Evolutionary conservation across 345 rosid genomes (phyloP), one percentile per base, ranked within the genome.

Genomic region (Euphorbia pulcherrima): DNA sequence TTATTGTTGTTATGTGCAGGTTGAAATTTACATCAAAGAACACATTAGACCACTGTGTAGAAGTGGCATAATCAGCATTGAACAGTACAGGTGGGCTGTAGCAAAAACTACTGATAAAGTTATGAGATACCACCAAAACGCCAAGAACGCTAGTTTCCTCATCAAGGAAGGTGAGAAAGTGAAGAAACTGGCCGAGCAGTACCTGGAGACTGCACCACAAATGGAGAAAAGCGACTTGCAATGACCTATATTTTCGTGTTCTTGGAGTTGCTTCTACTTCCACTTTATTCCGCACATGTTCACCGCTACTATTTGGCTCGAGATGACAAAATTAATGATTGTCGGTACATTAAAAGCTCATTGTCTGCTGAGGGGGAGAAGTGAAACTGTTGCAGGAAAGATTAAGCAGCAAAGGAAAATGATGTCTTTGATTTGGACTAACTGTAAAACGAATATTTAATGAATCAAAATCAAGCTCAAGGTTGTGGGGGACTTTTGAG

Each of bases 161-260:
- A 86, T 94, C 66, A 92, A 88, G 86, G 99, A 92, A 84, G 99
- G 93, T 30, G 99, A 92, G 78, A 92, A 90, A 81, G 97, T 92
- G 71, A 94, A 92, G 86, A 92, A 87, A 77, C 97, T 92, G 5
- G 96, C 99, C 0, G 95, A 91, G 81, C 95, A 94, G 74, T 94
- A 94, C 23, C 83, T 85, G 7, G 96, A 94, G 77, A 75, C 97
- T 24, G 86, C 96, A 10, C 93, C 82, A 66, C 80, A 82, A 62
- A 83, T 84, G 84, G 85, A 72, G 61, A 89, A 83, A 61, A 29
- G 52, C 17, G 79, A 82, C 59, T 62, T 69, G 7, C 16, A 4
- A 28, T 64, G 72, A 75, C 41, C 28, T 12, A 8, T n/a, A 11
- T 46, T 24, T n/a, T 30, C 11, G 51, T n/a, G 13, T 50, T 46